phyloP scores from a whole-genome alignment of 2,329 filamentous ascomycete species.

The Fusarium oxysporum region DNA sequence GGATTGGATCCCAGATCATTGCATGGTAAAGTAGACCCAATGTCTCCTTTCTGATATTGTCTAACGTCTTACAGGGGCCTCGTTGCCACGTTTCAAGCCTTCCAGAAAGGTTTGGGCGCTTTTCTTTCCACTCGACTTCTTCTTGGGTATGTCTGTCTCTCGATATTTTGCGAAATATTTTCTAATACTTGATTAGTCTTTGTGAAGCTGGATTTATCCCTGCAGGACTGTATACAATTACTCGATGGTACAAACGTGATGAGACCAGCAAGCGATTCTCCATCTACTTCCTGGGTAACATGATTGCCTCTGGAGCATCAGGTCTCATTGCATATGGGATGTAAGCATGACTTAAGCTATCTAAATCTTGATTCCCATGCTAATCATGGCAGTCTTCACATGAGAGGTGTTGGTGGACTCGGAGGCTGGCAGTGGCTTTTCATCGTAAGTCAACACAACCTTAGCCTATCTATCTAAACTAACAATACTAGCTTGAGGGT shows the following conservation, averaged over 20 bases:
- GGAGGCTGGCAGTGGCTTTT: constrained; percentile 45
- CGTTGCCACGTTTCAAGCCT: constrained; percentile 52
- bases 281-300: constrained; percentile 59
- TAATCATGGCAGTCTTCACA: constrained; percentile 31
- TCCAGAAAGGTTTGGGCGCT: constrained; percentile 46
- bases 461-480: not conserved
- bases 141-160: constrained; percentile 34
- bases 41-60: not conserved
- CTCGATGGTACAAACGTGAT: constrained; percentile 59
- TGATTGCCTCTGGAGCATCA: constrained; percentile 51
- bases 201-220: constrained; percentile 50
- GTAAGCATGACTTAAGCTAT: constrained; percentile 1
- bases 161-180: accelerated
- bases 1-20: constrained; percentile 52
- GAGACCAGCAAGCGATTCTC: constrained; percentile 60
- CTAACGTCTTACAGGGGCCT: constrained; percentile 48
- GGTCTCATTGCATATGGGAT: constrained; percentile 52
- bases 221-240: constrained; percentile 60
- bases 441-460: constrained; percentile 15
- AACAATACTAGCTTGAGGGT: constrained; percentile 44
- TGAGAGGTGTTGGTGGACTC: constrained; percentile 41
- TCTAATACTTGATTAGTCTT: constrained; percentile 19
- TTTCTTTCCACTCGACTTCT: constrained; percentile 54
- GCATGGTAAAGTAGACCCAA: constrained; percentile 45
- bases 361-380: accelerated